phyloP scores from a whole-genome alignment of 768 basidiomycete species.

The Boletus tomentosulus region DNA sequence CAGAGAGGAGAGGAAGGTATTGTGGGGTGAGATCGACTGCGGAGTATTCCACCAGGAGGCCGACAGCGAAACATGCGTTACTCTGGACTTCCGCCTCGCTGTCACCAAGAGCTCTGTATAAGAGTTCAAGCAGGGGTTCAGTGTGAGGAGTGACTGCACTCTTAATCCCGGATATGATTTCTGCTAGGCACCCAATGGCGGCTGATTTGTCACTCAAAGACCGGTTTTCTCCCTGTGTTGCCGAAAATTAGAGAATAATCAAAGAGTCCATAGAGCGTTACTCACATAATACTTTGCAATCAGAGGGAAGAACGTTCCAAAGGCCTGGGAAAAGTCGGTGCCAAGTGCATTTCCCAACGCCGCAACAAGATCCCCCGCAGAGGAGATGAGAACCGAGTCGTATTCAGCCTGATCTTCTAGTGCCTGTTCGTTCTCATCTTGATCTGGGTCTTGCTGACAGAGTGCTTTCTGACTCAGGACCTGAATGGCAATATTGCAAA shows the following conservation, averaged over 20 bases:
- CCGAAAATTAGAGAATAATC: not conserved
- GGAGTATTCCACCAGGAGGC: constrained; percentile 87
- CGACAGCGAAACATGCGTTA: constrained; percentile 93
- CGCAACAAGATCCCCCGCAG: constrained; percentile 92
- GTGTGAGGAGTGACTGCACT: constrained; percentile 81
- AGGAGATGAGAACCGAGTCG: constrained; percentile 91
- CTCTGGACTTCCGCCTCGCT: constrained; percentile 89
- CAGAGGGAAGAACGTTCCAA: constrained; percentile 82
- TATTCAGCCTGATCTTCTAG: constrained; percentile 93
- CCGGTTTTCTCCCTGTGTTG: constrained; percentile 69
- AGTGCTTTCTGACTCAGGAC: constrained; percentile 92
- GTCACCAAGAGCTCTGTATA: constrained; percentile 80
- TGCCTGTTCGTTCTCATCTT: constrained; percentile 81
- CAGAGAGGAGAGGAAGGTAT: constrained; percentile 71
- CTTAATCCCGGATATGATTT: constrained; percentile 93
- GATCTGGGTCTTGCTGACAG: constrained; percentile 95
- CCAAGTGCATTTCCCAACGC: constrained; percentile 85
- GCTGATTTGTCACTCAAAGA: constrained; percentile 90
- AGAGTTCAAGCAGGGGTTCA: constrained; percentile 73
- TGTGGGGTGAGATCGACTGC: constrained; percentile 77
- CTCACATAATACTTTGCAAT: constrained; percentile 90
- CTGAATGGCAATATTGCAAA: constrained; percentile 78
- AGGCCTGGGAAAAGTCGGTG: constrained; percentile 74
- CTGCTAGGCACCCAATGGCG: constrained; percentile 89
- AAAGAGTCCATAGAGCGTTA: constrained; percentile 7